phyloP scores from a whole-genome alignment of 257 asterid genomes.

The Solanum chilense region DNA sequence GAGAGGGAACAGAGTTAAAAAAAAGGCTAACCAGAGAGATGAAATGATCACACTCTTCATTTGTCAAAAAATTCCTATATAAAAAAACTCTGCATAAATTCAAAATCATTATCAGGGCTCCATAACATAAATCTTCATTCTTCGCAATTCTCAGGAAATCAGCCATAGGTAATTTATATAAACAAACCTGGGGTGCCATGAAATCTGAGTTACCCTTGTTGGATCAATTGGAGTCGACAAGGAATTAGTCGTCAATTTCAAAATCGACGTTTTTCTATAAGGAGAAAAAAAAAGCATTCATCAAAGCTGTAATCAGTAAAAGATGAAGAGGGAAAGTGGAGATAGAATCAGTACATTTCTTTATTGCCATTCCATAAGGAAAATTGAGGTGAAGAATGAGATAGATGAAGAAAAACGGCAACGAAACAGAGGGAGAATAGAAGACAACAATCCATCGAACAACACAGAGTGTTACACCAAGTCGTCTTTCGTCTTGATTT shows the following conservation, averaged over 20 bases:
- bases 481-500: too few species aligned
- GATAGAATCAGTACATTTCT: not conserved
- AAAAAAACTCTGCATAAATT: constrained; percentile 56
- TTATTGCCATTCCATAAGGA: constrained; percentile 29
- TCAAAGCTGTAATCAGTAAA: not conserved
- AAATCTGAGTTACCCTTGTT: constrained; percentile 63
- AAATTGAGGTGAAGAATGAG: constrained; percentile 17
- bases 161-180: not conserved
- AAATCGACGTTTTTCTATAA: constrained; percentile 32
- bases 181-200: constrained; percentile 74
- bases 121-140: not conserved
- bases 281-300: not conserved
- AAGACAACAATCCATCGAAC: constrained; percentile 32
- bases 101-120: not conserved
- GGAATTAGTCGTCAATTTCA: constrained; percentile 17
- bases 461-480: not conserved
- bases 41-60: constrained; percentile 79
- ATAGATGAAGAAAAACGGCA: constrained; percentile 4
- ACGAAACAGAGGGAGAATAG: constrained; percentile 29
- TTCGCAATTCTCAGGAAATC: not conserved
- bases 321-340: not conserved
- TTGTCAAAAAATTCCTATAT: constrained; percentile 57
- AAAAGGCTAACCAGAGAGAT: constrained; percentile 46
- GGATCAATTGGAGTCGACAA: constrained; percentile 56
- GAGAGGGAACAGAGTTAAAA: not conserved